Percentiles rank a stretch among this genome's conserved stretches.
Evolutionary conservation across 108 stramenopile genomes (phyloP).

Genomic region (Discostella pseudostelligera): DNA sequence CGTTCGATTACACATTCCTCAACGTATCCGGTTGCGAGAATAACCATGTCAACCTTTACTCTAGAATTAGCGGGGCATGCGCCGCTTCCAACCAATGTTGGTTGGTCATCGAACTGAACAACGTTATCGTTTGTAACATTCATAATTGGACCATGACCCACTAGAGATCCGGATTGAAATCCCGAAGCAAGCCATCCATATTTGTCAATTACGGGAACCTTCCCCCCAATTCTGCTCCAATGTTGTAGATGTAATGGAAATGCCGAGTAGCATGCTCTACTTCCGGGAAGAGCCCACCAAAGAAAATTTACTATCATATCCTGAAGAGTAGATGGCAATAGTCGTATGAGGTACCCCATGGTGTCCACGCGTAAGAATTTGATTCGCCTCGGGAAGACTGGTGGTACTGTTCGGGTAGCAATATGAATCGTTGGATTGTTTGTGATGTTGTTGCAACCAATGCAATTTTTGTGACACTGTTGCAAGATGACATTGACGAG

Average conservation of each 20-base stretch:
- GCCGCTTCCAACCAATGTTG: not conserved
- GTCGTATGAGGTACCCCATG: slow-evolving; percentile 36
- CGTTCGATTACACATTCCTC: slow-evolving; percentile 39
- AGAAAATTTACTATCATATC: slow-evolving; percentile 35
- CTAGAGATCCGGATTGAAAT: slow-evolving; percentile 42
- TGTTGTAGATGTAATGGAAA: slow-evolving; percentile 48
- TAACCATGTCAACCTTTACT: slow-evolving; percentile 46
- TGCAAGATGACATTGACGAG: slow-evolving; percentile 36
- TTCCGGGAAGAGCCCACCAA: slow-evolving; percentile 37
- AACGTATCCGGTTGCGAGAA: slow-evolving; percentile 52
- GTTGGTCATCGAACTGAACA: slow-evolving; percentile 26
- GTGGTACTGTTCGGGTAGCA: slow-evolving; percentile 50
- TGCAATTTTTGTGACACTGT: slow-evolving; percentile 15
- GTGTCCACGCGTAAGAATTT: slow-evolving; percentile 48
- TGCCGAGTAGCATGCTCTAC: slow-evolving; percentile 35
- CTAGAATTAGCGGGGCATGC: not conserved
- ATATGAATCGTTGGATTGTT: slow-evolving; percentile 42
- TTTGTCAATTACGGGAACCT: slow-evolving; percentile 57
- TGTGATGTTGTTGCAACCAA: too few relatives aligned
- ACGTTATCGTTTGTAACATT: slow-evolving; percentile 17
- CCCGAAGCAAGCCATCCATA: slow-evolving; percentile 42
- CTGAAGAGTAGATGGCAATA: slow-evolving; percentile 34
- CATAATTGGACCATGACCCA: slow-evolving; percentile 49
- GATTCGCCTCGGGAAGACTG: slow-evolving; percentile 47
- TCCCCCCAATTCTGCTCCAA: slow-evolving; percentile 40